Evolutionary conservation across 495 filamentous ascomycete species (phyloP).

Genomic region (Penicillium verhagenii): DNA sequence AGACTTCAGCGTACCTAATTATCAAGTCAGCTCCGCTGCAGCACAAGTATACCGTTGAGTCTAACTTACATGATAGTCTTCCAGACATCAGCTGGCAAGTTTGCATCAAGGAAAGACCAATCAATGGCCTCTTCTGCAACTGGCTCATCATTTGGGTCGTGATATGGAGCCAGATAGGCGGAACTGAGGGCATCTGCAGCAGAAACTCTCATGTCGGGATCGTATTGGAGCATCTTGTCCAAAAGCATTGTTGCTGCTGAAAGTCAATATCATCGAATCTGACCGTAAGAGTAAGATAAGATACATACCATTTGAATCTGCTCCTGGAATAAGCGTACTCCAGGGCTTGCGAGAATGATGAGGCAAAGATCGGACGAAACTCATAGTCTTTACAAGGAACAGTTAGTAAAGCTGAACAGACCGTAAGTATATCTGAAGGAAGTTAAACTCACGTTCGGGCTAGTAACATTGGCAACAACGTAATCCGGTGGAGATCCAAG

Average conservation of each 20-base stretch:
- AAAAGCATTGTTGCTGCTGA: slow-evolving; percentile 80
- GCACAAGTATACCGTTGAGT: not conserved
- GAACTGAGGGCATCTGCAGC: slow-evolving; percentile 79
- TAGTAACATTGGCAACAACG: slow-evolving; percentile 94
- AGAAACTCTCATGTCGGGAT: slow-evolving; percentile 82
- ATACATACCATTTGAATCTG: slow-evolving; percentile 71
- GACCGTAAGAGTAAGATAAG: not conserved
- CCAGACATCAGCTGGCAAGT: slow-evolving; percentile 95
- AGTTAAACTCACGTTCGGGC: slow-evolving; percentile 78
- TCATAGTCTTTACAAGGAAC: slow-evolving; percentile 65
- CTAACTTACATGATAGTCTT: slow-evolving; percentile 97
- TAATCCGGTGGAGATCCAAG: slow-evolving; percentile 92
- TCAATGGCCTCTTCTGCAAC: slow-evolving; percentile 93
- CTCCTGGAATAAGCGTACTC: slow-evolving; percentile 86
- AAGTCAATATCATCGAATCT: not conserved
- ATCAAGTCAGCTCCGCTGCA: not conserved
- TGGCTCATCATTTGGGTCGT: slow-evolving; percentile 94
- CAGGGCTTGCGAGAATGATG: slow-evolving; percentile 86
- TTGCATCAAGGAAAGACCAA: slow-evolving; percentile 97
- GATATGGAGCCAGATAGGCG: slow-evolving; percentile 91
- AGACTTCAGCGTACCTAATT: slow-evolving; percentile 91
- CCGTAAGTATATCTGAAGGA: not conserved
- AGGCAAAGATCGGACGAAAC: slow-evolving; percentile 93
- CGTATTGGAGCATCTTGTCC: slow-evolving; percentile 94
- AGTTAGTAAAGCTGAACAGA: too few species aligned